Base-by-base conservation (phyloP, 1,284 basidiomycete species). In the Paramarasmius palmivorus region DNA sequence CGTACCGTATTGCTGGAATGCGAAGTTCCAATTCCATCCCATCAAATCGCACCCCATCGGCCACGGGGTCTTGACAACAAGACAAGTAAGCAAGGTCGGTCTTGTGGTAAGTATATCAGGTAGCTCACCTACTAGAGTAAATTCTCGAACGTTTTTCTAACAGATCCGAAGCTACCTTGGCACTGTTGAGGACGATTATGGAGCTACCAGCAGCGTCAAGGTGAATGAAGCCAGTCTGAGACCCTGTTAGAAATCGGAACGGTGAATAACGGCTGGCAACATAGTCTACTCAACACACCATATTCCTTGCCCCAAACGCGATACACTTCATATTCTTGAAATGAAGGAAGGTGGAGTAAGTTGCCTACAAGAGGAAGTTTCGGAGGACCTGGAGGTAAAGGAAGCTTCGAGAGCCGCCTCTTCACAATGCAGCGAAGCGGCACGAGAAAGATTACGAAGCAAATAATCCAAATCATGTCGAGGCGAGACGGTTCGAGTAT, bases 291-390 rank as follows among this genome's bases (percentile, higher is more conserved):
- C 17, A 14, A 22, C 49, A 51, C 14, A 59, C 58, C 56, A 39
- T 57, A 59, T 23, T 42, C 49, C 46, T 59, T 57, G 2, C 53
- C 54, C 58, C 58, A 59, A 7, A 53, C 45, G 14, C 54, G 44
- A 32, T 57, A 59, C 3, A 51, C 55, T 47, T 57, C 52, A 56
- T 56, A 57, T 10, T 52, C 55, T 20, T 49, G 52, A 34, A 17
- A 41, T 12, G 51, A 48, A 6, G 58, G 58, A 12, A 59, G 50
- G n/a, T 59, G 56, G 20, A 59, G 15, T 48, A 56, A 40, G 32
- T 59, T 57, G 9, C 58, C 58, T 8, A 59, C 52, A 17, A 59
- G 42, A 20, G 56, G 50, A 20, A 57, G 52, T 9, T 53, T 34
- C 35, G 52, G 49, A 2, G 58, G 58, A 9, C 58, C 58, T 1